Percentiles rank a stretch among this genome's conserved stretches.
Conservation (phyloP, 805 yeast genomes). For the Lachancea lanzarotensis region DNA sequence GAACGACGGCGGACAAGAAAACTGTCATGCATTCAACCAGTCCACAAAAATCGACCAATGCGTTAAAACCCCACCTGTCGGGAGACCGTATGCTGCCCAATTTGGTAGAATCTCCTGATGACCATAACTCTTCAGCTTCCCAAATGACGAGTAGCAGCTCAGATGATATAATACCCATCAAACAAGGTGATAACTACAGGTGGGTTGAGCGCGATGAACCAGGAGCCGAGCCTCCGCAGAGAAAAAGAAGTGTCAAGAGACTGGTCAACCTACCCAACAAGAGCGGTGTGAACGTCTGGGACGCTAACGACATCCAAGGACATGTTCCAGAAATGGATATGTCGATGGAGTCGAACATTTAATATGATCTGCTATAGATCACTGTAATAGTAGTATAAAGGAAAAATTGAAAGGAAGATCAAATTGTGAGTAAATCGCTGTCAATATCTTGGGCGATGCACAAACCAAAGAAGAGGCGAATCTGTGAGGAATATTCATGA, state of each 20-base stretch:
- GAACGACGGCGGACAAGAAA: not conserved
- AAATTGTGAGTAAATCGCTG: not conserved
- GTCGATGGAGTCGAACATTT: constrained; percentile 19
- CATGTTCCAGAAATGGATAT: constrained; percentile 26
- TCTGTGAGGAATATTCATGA: no score
- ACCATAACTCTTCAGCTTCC: constrained; percentile 1
- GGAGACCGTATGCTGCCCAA: constrained; percentile 1
- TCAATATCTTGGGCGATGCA: not conserved
- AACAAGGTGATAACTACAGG: constrained; percentile 26
- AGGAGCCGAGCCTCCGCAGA: constrained; percentile 9
- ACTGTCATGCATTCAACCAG: not conserved
- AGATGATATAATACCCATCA: constrained; percentile 32
- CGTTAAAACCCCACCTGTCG: not conserved
- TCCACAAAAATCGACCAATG: not conserved
- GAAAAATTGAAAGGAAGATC: not conserved
- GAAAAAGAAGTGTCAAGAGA: constrained; percentile 32
- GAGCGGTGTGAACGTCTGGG: constrained; percentile 30
- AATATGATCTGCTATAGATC: constrained; percentile 1
- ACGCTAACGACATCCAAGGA: constrained; percentile 30
- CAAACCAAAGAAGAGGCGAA: not conserved
- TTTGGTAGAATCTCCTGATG: constrained; percentile 2
- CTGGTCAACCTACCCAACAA: constrained; percentile 33
- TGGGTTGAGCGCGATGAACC: constrained; percentile 24
- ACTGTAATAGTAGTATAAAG: constrained; percentile 1
- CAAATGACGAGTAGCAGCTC: constrained; percentile 15